These are phyloP conservation scores for Primulina huaijiensis DNA, from an alignment of 257 asterid species.

Conservation along the genomic window DNA sequence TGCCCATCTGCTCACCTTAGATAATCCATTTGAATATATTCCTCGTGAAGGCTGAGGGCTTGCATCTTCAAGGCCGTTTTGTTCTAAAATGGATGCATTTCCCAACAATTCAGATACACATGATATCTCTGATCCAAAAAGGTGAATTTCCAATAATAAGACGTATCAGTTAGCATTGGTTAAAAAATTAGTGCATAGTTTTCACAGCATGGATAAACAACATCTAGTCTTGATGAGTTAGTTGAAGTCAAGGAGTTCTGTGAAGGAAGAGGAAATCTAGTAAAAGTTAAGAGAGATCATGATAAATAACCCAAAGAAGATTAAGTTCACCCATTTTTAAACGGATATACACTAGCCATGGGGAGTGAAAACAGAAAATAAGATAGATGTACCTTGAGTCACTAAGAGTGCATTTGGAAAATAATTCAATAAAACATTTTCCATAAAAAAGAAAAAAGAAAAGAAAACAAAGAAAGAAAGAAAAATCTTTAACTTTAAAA, in stretches of 20 bases:
- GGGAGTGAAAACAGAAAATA: too few species aligned
- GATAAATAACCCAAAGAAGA: too few species aligned
- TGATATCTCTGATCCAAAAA: constrained; percentile 99
- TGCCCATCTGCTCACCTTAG: constrained; percentile 96
- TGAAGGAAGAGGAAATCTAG: too few species aligned
- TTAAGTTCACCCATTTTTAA: too few species aligned
- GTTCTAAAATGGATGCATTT: constrained; percentile 99
- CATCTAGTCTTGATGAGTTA: constrained; percentile 48
- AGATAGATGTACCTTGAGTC: too few species aligned
- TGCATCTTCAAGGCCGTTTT: constrained; percentile 95
- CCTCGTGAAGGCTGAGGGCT: constrained; percentile 99
- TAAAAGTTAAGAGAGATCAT: too few species aligned
- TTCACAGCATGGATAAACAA: constrained; percentile 68
- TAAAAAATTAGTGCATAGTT: constrained; percentile 70
- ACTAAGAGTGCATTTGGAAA: too few species aligned
- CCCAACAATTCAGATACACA: constrained; percentile 99
- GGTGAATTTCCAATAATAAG: constrained; percentile 97
- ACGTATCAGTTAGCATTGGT: constrained; percentile 94
- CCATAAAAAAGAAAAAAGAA: too few species aligned
- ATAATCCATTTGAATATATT: constrained; percentile 92
- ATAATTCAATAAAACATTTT: too few species aligned
- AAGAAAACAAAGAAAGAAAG: too few species aligned
- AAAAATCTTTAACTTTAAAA: too few species aligned
- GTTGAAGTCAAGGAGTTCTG: constrained; percentile 26
- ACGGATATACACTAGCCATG: too few species aligned